Percentiles rank a stretch among this genome's conserved stretches.
Evolutionary conservation across 345 rosid genomes (phyloP).

Genomic region (Salix caprea): DNA sequence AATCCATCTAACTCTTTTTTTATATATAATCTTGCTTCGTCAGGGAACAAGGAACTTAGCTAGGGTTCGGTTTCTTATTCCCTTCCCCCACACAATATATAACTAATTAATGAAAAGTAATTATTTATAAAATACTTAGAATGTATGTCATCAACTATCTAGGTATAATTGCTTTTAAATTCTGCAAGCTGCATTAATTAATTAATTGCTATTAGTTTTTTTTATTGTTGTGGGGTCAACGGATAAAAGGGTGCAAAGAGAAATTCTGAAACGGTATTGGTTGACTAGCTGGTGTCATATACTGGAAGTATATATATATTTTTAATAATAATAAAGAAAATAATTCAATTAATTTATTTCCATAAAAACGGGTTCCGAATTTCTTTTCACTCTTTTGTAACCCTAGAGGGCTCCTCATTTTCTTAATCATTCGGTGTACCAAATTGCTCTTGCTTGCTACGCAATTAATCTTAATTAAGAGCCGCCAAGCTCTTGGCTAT

Average conservation of each 20-base stretch:
- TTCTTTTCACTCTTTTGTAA: not conserved
- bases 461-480: not conserved
- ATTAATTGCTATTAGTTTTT: not conserved
- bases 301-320: not conserved
- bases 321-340: too few relatives aligned
- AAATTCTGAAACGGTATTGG: not conserved
- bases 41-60: too few relatives aligned
- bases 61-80: too few relatives aligned
- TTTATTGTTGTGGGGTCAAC: not conserved
- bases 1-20: not conserved
- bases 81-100: not conserved
- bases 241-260: not conserved
- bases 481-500: too few relatives aligned
- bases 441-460: not conserved
- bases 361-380: not conserved
- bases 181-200: not conserved
- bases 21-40: slow-evolving; percentile 7
- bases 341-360: not conserved
- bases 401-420: not conserved
- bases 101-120: not conserved
- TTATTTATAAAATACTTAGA: not conserved
- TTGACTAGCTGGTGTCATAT: not conserved
- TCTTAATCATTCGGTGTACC: not conserved
- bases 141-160: not conserved
- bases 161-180: not conserved